Evolutionary conservation across 2,329 filamentous ascomycete species (phyloP), one percentile per base, ranked within the genome.

Genomic region (Ophioceras dolichostomum): DNA sequence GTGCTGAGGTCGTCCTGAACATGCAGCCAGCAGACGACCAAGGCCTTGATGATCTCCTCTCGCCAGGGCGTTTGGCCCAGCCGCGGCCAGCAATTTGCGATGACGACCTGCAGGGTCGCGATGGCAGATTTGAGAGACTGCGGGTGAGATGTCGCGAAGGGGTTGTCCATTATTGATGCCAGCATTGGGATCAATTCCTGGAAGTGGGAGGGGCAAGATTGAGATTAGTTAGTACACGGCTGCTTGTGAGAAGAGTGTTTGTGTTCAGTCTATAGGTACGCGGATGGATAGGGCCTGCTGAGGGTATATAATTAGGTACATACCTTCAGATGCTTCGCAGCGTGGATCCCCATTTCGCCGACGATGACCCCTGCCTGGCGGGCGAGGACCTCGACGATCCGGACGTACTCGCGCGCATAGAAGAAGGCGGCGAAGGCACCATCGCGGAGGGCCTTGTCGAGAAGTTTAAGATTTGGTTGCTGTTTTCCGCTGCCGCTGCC

Each of bases 31-130:
- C 76, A 80, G 2, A 74, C 51, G 26, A 69, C 65, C 2, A 85
- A 44, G 0, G 71, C 74, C 45, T 70, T 71, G 32, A 86, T 53
- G 5, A 89, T 59, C 41, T 82, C 75, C 4, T 70, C 73, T 20
- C 73, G 62, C 61, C 83, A 78, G 21, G 61, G 58, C 36, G 62
- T 51, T 4, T 52, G 47, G 9, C 50, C 57, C 5, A 93, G 60
- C 4, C 85, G 67, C 10, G 83, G 80, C 77, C 85, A 87, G 41
- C 73, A 75, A 41, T 69, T 77, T 10, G 67, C 46, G 10, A 93
- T 59, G 12, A 80, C 59, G 1, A 61, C 58, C 37, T 75, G 67
- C 17, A 85, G 48, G 1, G 75, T 66, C 14, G 61, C 53, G 3
- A 68, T 54, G 1, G 75, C 68, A 0, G 70, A 62, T 1, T 65